These are phyloP conservation scores for Coprinopsis sp. DNA, from an alignment of 768 basidiomycete genomes.

Conservation along the genomic window DNA sequence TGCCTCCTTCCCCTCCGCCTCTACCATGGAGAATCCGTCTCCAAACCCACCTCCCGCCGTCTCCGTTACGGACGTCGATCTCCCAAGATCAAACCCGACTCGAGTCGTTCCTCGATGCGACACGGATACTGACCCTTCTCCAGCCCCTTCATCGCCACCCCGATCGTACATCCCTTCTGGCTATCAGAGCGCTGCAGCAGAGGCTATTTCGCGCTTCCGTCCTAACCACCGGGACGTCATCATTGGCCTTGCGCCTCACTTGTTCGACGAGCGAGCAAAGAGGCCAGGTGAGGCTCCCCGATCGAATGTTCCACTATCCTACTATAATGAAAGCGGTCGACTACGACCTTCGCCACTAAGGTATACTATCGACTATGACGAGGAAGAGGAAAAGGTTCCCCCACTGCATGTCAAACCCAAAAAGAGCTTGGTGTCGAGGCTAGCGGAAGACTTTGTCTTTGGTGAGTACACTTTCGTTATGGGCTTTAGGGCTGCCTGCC, in stretches of 20 bases:
- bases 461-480: neutral
- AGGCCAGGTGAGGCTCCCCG: neutral
- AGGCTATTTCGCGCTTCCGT: conserved; percentile 21
- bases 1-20: too few relatives aligned
- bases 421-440: too few relatives aligned
- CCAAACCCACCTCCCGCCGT: too few relatives aligned
- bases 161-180: neutral
- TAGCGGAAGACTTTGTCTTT: too few relatives aligned
- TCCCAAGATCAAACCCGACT: too few relatives aligned
- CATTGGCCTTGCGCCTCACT: conserved; percentile 41
- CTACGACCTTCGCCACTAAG: neutral
- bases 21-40: too few relatives aligned
- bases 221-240: conserved; percentile 39
- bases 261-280: conserved; percentile 35
- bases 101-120: too few relatives aligned
- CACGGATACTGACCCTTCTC: too few relatives aligned
- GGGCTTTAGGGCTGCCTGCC: neutral
- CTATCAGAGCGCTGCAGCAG: neutral
- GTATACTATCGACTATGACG: neutral
- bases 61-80: too few relatives aligned
- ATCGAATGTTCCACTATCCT: neutral
- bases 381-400: too few relatives aligned
- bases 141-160: neutral
- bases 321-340: neutral
- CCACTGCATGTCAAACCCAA: too few relatives aligned